Evolutionary conservation across 2,329 filamentous ascomycete genomes (phyloP).

Genomic region (Tothia fuscella): DNA sequence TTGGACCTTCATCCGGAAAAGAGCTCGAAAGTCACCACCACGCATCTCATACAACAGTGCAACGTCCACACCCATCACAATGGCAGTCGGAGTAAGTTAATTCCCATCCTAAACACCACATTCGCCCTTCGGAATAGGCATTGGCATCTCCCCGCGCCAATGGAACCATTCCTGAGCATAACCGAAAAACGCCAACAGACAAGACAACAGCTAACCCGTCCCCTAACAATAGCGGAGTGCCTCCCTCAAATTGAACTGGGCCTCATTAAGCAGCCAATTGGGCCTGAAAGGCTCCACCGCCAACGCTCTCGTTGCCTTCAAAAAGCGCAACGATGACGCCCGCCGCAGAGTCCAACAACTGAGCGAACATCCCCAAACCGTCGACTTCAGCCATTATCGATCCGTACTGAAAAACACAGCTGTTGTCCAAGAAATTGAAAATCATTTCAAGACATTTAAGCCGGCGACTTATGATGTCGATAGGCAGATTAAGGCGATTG

Average conservation of each 20-base stretch:
- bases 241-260: slow-evolving; percentile 99
- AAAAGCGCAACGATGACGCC: slow-evolving; percentile 98
- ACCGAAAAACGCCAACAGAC: slow-evolving; percentile 10
- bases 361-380: slow-evolving; percentile 67
- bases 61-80: too few relatives aligned
- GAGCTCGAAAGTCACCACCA: too few relatives aligned
- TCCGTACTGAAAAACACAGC: slow-evolving; percentile 88
- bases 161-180: slow-evolving; percentile 4
- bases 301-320: slow-evolving; percentile 85
- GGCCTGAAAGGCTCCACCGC: slow-evolving; percentile 94
- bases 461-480: slow-evolving; percentile 82
- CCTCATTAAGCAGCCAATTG: slow-evolving; percentile 84
- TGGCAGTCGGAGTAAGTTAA: slow-evolving; percentile 32
- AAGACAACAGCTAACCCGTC: slow-evolving; percentile 19
- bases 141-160: slow-evolving; percentile 14
- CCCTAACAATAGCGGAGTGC: slow-evolving; percentile 68
- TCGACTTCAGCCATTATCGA: slow-evolving; percentile 95
- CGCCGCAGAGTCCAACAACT: slow-evolving; percentile 84
- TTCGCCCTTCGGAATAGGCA: slow-evolving; percentile 19
- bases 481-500: slow-evolving; percentile 95
- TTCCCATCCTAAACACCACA: slow-evolving; percentile 12
- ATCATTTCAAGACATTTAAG: slow-evolving; percentile 85
- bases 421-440: slow-evolving; percentile 93
- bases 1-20: too few relatives aligned
- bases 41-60: too few relatives aligned